Base-by-base conservation (phyloP, 2,329 filamentous ascomycete species). In the Aspergillus neotritici region DNA sequence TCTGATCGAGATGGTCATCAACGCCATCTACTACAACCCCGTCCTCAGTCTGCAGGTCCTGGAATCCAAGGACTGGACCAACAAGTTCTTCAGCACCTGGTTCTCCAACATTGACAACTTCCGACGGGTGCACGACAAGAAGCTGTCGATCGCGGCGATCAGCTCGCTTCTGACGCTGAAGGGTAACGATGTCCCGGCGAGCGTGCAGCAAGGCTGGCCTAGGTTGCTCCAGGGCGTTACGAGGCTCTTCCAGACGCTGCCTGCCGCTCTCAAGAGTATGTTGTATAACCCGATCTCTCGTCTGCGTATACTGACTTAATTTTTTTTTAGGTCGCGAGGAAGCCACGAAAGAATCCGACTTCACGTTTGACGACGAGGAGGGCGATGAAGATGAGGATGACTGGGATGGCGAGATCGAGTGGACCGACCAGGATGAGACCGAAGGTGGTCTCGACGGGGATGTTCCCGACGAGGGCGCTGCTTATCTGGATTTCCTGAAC, bases 51-150 rank as follows among this genome's bases (percentile, higher is more conserved):
- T 98, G 15, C 84, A 89, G 49, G 82, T 95, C 31, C 78, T 98
- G n/a, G 93, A 98, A 71, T 72, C 77, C 41, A 91, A 94, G 60
- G 84, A 82, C 48, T 96, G 90, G 91, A 97, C 93, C 5, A 97
- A 97, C 71, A 94, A 94, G 63, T 98, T 98, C 73, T 98, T 98
- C 75, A 95, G 87, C 68, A 73, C 94, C 46, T 98, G 93, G 93
- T 98, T 98, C 67, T 87, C 87, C 33, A 94, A 84, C 70, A 98
- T 98, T 72, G 86, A 94, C 50, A 84, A 81, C 59, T 97, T 98
- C 71, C 86, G 82, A 40, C 80, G 93, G 33, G 93, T 98, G 2
- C 93, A 98, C 64, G 93, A 98, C 74, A 98, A 98, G 79, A 98
- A 96, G 75, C 76, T 98, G 17, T 96, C 88, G 50, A 96, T 98